These are phyloP conservation scores for Selaginella tamariscina DNA, from an alignment of 75 land plant species.

Conservation along the genomic window DNA sequence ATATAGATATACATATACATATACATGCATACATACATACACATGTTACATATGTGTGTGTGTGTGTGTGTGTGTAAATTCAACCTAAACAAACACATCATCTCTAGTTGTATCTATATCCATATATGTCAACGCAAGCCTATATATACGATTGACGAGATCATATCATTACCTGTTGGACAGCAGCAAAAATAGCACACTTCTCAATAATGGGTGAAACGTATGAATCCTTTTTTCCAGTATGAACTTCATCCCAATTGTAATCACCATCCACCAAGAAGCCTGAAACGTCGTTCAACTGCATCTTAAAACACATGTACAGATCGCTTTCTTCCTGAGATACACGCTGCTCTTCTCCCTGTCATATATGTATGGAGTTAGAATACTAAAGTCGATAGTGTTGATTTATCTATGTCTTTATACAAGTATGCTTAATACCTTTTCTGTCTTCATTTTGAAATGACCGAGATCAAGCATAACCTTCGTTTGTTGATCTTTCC, in stretches of 20 bases:
- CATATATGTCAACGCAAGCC: too few species aligned
- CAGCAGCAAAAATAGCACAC: conserved; percentile 63
- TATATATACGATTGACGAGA: too few species aligned
- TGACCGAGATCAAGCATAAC: conserved; percentile 89
- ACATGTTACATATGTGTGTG: too few species aligned
- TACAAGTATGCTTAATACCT: conserved; percentile 8
- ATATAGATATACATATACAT: too few species aligned
- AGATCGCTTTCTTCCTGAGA: conserved; percentile 42
- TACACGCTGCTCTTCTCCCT: conserved; percentile 7
- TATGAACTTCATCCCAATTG: conserved; percentile 40
- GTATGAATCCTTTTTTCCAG: conserved; percentile 2
- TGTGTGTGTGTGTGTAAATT: too few species aligned
- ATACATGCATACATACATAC: too few species aligned
- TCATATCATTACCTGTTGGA: conserved; percentile 88
- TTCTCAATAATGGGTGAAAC: conserved; percentile 76
- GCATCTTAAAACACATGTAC: conserved; percentile 70
- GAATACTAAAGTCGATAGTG: too few species aligned
- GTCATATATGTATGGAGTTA: too few species aligned
- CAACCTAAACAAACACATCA: too few species aligned
- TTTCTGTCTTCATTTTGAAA: conserved; percentile 49
- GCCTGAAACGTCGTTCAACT: conserved; percentile 81
- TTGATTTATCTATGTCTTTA: neutral
- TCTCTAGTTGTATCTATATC: too few species aligned
- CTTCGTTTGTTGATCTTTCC: conserved; percentile 44
- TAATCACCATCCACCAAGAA: conserved; percentile 90